Evolutionary conservation across 2,329 filamentous ascomycete genomes (phyloP), one percentile per base, ranked within the genome.

Genomic region (Chalara sp.): DNA sequence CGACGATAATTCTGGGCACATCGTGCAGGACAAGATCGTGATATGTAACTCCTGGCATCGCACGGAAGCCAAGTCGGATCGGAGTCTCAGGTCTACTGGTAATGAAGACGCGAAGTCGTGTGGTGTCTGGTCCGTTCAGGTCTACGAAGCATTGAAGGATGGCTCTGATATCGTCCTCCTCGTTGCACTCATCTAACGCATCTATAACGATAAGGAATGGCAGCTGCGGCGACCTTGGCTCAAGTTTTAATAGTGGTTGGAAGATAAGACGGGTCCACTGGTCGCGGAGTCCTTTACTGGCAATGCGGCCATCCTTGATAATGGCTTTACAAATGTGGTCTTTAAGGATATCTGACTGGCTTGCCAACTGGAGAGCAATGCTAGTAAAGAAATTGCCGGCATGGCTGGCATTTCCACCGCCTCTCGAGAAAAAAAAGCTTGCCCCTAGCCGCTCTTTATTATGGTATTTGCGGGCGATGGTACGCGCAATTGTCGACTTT

Each of bases 331-430:
- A 37, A 40, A 53, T 44, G 32, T 53, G n/a, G 6, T 21, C 10
- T 5, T 35, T 7, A 12, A 51, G 31, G 29, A 42, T 5, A 6
- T 44, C 39, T 51, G 52, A n/a, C 5, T 42, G 31, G 11, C 30
- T 7, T 10, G 44, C 46, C 2, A 54, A 48, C n/a, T 55, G 53
- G 12, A 32, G 28, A 1, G 53, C 50, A 29, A 55, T 7, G 45
- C 28, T 53, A 37, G 50, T 55, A 13, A 50, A 44, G 32, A 55
- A 55, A 41, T 48, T 53, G 32, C 48, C 32, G 5, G 53, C 53
- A 51, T 53, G 32, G 10, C 53, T 35, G 10, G 46, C 33, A 43
- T 55, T 44, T 48, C 40, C 44, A 31, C 32, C 56, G 32, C 68
- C 49, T 10, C 63, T 43, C 13, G 10, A 13, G 35, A 39, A 39